Conservation (phyloP, 208 protist genomes). For the Trypanosoma melophagium region DNA sequence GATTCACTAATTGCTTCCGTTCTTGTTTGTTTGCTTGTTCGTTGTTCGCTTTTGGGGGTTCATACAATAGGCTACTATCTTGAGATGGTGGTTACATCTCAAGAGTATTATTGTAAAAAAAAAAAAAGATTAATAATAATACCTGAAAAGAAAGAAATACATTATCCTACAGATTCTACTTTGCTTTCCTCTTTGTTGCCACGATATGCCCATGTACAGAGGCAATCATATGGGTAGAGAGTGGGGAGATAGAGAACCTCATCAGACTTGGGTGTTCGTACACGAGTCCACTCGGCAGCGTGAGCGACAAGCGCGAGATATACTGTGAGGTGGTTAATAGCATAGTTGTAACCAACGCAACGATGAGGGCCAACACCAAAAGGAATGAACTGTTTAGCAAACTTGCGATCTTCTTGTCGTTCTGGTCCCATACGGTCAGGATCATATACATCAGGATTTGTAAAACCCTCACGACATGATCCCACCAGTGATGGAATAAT, state of each 20-base stretch:
- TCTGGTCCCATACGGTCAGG: conserved; percentile 91
- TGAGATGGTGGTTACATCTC: too few relatives aligned
- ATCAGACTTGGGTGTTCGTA: conserved; percentile 82
- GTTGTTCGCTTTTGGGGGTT: too few relatives aligned
- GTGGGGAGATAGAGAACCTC: conserved; percentile 92
- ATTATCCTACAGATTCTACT: conserved; percentile 26
- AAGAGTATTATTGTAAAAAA: too few relatives aligned
- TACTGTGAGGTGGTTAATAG: conserved; percentile 92
- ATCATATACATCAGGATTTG: conserved; percentile 90
- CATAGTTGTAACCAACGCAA: conserved; percentile 93
- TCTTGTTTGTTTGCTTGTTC: too few relatives aligned
- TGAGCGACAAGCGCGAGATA: conserved; percentile 82
- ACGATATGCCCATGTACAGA: conserved; percentile 67
- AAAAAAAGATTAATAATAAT: neutral
- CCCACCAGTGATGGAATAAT: conserved; percentile 91
- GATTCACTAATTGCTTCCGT: too few relatives aligned
- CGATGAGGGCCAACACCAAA: conserved; percentile 92
- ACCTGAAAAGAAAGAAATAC: conserved; percentile 1
- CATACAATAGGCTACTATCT: too few relatives aligned
- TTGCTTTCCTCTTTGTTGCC: conserved; percentile 27
- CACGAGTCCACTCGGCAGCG: conserved; percentile 73
- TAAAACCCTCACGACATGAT: conserved; percentile 88
- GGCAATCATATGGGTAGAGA: conserved; percentile 90
- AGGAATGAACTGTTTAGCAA: conserved; percentile 90
- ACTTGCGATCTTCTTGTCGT: conserved; percentile 87